These are phyloP conservation scores for Euphorbia tirucalli DNA, from an alignment of 345 rosid species.

Conservation along the genomic window DNA sequence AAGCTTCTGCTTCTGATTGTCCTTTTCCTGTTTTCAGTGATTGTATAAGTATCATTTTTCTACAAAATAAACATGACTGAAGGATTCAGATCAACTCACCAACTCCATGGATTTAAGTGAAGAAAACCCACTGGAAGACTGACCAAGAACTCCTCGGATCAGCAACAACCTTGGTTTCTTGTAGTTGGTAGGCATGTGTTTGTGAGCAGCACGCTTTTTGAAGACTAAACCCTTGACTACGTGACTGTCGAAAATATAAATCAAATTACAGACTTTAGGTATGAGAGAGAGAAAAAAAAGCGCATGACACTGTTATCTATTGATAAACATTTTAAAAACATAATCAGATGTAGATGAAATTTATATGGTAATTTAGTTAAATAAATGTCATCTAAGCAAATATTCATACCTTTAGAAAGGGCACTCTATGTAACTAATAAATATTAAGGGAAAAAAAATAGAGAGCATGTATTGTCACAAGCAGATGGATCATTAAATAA, in stretches of 20 bases:
- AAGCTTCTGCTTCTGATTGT: conserved; percentile 50
- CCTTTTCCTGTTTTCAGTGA: conserved; percentile 52
- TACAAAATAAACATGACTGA: neutral
- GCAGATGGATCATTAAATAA: neutral
- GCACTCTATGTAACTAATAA: neutral
- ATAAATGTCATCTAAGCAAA: neutral
- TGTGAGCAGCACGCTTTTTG: conserved; percentile 93
- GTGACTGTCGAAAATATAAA: conserved; percentile 52
- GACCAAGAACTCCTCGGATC: conserved; percentile 69
- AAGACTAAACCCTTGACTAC: conserved; percentile 85
- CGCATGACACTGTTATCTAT: neutral
- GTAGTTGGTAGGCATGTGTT: conserved; percentile 84
- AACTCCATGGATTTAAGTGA: conserved; percentile 65
- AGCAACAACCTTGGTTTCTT: conserved; percentile 74
- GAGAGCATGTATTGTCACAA: neutral
- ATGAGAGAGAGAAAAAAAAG: neutral
- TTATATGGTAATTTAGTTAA: neutral
- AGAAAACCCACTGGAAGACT: conserved; percentile 69
- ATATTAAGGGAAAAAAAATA: neutral
- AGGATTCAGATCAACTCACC: conserved; percentile 36
- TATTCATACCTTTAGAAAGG: neutral
- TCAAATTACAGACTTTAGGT: neutral
- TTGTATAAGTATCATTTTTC: conserved; percentile 15
- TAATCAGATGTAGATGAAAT: neutral
- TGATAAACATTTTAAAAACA: neutral